Evolutionary conservation across 805 yeast genomes (phyloP), one percentile per base, ranked within the genome.

Genomic region (Candida parachauliodes): DNA sequence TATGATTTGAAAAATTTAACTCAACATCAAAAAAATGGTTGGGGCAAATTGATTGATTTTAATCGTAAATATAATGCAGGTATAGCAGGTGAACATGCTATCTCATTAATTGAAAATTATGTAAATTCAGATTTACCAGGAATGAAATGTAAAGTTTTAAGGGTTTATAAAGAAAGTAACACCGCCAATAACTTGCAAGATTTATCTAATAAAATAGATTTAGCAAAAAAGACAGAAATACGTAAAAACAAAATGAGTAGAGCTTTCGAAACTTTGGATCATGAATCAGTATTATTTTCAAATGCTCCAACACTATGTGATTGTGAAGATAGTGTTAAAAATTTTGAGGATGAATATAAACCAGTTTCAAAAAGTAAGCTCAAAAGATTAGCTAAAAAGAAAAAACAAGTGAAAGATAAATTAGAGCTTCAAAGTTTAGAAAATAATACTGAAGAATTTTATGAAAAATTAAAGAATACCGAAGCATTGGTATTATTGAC

Each of bases 401-500:
- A 40, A n/a, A 35, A 40, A 18, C 33, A 40, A 23, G 32, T 26
- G 16, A 37, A 36, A 14, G 28, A 44, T 11, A 38, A 39, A 12
- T 31, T 32, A 16, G 48, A 44, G 14, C 28, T 39, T 17, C 37
- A 40, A 29, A 43, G 43, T 24, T 37, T 40, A 20, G 41, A 43
- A 25, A 23, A 23, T 5, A 29, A 40, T 11, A 34, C 41, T 8
- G 41, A 54, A 50, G 51, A 52, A 40, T 65, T 68, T 48, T 51
- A 62, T 28, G 47, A 46, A n/a, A 54, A 57, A 22, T 52, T 68
- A 22, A 52, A 52, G 46, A 41, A 57, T 11, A 68, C 73, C 0
- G 72, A 68, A 42, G 73, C 74, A 7, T 46, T 68, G 16, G 61
- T 64, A 2, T 44, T 68, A 22, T 44, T 68, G n/a, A 64, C 71